A percentile compares a stretch with the other conserved stretches of the same genome.
These are phyloP conservation scores for Paraglomus occultum DNA, from an alignment of 192 early-diverging fungal genomes.

Conservation along the genomic window DNA sequence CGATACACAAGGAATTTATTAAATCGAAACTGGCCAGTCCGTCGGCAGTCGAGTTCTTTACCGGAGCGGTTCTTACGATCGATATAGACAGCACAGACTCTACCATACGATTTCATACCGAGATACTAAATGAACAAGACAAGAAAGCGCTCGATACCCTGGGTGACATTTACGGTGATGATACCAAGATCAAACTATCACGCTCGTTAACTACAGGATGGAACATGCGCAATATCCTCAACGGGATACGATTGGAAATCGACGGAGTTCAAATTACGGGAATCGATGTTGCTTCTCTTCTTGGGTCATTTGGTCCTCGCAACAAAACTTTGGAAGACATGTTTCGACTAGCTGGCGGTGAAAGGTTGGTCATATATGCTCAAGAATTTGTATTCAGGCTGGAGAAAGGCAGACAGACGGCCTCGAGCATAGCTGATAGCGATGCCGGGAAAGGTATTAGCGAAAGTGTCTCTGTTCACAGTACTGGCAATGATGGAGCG, in stretches of 20 bases:
- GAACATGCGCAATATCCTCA: constrained; percentile 20
- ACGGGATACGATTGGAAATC: constrained; percentile 30
- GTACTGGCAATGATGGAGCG: too few relatives aligned
- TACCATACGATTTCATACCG: constrained; percentile 24
- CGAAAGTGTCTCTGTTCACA: not conserved
- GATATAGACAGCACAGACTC: constrained; percentile 16
- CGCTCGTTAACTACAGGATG: not conserved
- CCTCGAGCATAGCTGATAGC: not conserved
- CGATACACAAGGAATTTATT: constrained; percentile 25
- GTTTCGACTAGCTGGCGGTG: constrained; percentile 16
- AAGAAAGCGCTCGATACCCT: constrained; percentile 21
- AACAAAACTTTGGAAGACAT: constrained; percentile 25
- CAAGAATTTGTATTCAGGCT: constrained; percentile 28
- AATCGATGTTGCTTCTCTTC: constrained; percentile 20
- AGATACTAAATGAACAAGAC: constrained; percentile 27
- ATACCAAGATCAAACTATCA: constrained; percentile 22
- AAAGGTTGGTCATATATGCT: constrained; percentile 20
- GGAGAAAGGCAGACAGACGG: not conserved
- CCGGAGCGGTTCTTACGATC: constrained; percentile 23
- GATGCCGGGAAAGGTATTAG: not conserved
- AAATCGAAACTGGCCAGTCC: constrained; percentile 23
- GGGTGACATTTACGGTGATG: constrained; percentile 24
- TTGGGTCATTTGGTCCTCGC: constrained; percentile 18
- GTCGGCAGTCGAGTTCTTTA: constrained; percentile 26
- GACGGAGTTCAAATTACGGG: constrained; percentile 27